phyloP scores from a whole-genome alignment of 176 grass and related monocot species.

The Lolium perenne region DNA sequence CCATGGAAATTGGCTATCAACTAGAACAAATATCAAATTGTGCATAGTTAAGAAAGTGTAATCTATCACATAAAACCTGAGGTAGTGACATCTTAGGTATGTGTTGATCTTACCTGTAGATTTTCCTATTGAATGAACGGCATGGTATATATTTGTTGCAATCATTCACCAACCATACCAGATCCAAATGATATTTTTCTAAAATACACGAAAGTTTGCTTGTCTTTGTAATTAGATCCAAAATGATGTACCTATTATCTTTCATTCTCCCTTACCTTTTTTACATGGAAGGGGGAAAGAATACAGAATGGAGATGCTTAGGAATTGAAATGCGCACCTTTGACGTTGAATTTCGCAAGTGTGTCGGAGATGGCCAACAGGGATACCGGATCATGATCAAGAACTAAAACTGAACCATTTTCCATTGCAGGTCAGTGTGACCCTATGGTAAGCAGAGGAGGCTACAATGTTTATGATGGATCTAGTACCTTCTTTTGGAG shows the following conservation, averaged over 20 bases:
- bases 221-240: neutral
- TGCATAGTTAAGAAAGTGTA: conserved; percentile 5
- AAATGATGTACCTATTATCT: neutral
- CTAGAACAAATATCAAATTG: neutral
- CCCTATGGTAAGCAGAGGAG: neutral
- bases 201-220: neutral
- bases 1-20: neutral
- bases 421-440: conserved; percentile 19
- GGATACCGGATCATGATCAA: conserved; percentile 22
- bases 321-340: conserved; percentile 25
- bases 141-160: neutral
- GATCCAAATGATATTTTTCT: neutral
- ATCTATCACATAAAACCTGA: neutral
- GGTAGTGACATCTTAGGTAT: neutral
- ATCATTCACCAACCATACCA: neutral
- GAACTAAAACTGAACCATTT: conserved; percentile 31
- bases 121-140: neutral
- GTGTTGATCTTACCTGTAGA: neutral
- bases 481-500: neutral
- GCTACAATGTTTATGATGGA: neutral
- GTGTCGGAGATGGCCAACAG: neutral
- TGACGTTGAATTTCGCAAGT: conserved; percentile 16
- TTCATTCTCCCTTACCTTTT: conserved; percentile 10
- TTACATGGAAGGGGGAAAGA: neutral
- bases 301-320: conserved; percentile 24